A percentile compares a stretch with the other conserved stretches of the same genome.
phyloP scores from a whole-genome alignment of 1,284 basidiomycete genomes.

The Mixia osmundae region DNA sequence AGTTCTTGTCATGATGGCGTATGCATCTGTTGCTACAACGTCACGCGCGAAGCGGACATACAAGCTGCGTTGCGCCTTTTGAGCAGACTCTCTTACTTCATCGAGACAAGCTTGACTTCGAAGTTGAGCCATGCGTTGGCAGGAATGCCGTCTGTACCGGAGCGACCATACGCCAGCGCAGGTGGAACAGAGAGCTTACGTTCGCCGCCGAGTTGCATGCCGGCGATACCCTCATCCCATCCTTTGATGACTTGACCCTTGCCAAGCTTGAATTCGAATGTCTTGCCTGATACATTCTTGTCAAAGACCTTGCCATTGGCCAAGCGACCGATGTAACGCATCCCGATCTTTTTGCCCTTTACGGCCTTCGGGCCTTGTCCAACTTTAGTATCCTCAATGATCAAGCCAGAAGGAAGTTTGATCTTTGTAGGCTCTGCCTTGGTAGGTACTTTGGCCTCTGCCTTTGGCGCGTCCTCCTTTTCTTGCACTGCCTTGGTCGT shows the following conservation, averaged over 20 bases:
- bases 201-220: slow-evolving; percentile 22
- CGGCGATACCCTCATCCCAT: slow-evolving; percentile 15
- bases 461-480: slow-evolving; percentile 27
- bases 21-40: too few species aligned
- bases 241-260: slow-evolving; percentile 32
- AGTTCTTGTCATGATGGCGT: too few species aligned
- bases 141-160: slow-evolving; percentile 19
- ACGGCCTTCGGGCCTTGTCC: slow-evolving; percentile 64
- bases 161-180: slow-evolving; percentile 21
- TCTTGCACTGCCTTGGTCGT: slow-evolving; percentile 18
- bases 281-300: slow-evolving; percentile 46
- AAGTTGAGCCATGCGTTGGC: slow-evolving; percentile 26
- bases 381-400: slow-evolving; percentile 47
- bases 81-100: neutral
- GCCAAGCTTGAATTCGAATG: slow-evolving; percentile 69
- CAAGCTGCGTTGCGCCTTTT: too few species aligned
- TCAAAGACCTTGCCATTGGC: slow-evolving; percentile 56
- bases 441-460: slow-evolving; percentile 20
- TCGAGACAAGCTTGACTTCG: neutral
- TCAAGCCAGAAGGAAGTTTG: slow-evolving; percentile 44
- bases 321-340: slow-evolving; percentile 56
- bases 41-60: too few species aligned
- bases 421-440: slow-evolving; percentile 16
- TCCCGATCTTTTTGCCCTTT: slow-evolving; percentile 52
- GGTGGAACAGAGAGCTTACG: slow-evolving; percentile 20